Evolutionary conservation across 192 early-diverging fungal genomes (phyloP), one percentile per base, ranked within the genome.

Genomic region (Funneliformis geosporum): DNA sequence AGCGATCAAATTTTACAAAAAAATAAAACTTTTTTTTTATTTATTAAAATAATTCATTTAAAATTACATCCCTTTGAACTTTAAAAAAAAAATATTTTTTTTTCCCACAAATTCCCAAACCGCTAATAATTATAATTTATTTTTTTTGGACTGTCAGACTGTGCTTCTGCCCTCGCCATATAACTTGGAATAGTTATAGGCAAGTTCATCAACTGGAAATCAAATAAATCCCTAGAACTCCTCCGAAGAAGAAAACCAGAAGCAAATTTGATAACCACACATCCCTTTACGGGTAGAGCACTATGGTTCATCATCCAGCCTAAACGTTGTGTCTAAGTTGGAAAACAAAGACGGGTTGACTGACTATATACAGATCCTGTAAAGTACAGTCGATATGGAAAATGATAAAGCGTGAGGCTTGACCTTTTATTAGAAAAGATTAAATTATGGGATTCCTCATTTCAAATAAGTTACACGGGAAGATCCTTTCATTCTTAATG

Each of bases 331-430:
- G 80, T 80, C 80, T 80, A n/a, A 12, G 46, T 81, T 81, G 75
- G 62, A 81, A 81, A 81, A 81, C 76, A 43, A 65, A 79, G 80
- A 81, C 80, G 62, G 39, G 80, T 81, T 33, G 80, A 81, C 80
- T 42, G 82, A 81, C 80, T 81, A 75, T 81, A 62, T 78, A 81
- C 61, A 81, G 80, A 81, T 81, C 80, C 80, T 81, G 80, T 79
- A 81, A 78, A 81, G 80, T 81, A 81, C 80, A 81, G 80, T 81
- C 80, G 80, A 64, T 79, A 43, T 60, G 25, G 61, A 69, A 69
- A 9, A 23, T 43, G 5, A 69, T n/a, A 21, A 6, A 21, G 10
- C 1, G 7, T 6, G 21, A 55, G 14, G 16, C 50, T 6, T 11
- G 14, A 55, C 16, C 21, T 21, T 55, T 21, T 55, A 55, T 55